A percentile compares a stretch with the other conserved stretches of the same genome.
Conservation (phyloP, 2,329 filamentous ascomycete genomes). For the Phyllachora maydis region DNA sequence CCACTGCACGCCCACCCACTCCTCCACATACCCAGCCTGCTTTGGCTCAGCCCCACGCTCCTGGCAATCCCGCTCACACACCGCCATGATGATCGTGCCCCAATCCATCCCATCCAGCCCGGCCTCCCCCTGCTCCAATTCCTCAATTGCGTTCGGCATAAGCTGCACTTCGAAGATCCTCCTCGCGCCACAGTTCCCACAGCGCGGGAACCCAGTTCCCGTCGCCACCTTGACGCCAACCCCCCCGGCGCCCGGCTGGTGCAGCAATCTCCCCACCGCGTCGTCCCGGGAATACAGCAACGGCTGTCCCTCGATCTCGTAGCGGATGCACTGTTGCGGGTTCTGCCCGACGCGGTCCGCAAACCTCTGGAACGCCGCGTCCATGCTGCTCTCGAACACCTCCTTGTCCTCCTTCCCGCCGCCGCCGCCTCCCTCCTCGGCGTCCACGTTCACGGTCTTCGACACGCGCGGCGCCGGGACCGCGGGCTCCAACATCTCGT, state of each 20-base stretch:
- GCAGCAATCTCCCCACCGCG: slow-evolving; percentile 45
- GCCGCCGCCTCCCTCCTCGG: slow-evolving; percentile 9
- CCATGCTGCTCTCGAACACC: slow-evolving; percentile 53
- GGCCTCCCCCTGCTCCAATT: slow-evolving; percentile 61
- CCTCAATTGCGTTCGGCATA: slow-evolving; percentile 72
- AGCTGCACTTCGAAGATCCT: slow-evolving; percentile 85
- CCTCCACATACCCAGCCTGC: slow-evolving; percentile 63
- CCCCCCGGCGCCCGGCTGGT: slow-evolving; percentile 9
- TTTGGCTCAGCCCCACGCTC: slow-evolving; percentile 34
- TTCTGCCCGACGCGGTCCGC: slow-evolving; percentile 62
- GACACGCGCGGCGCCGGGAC: slow-evolving; percentile 26
- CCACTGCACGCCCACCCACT: slow-evolving; percentile 98
- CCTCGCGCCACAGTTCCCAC: slow-evolving; percentile 50
- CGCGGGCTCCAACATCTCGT: slow-evolving; percentile 57
- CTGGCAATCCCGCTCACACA: slow-evolving; percentile 64
- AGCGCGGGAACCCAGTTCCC: slow-evolving; percentile 43
- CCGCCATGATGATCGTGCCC: slow-evolving; percentile 77
- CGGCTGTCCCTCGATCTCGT: slow-evolving; percentile 53
- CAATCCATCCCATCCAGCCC: slow-evolving; percentile 85
- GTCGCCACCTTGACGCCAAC: slow-evolving; percentile 5
- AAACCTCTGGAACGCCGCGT: slow-evolving; percentile 62
- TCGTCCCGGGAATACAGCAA: slow-evolving; percentile 70
- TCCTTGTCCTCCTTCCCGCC: slow-evolving; percentile 41
- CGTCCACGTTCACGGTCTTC: slow-evolving; percentile 24
- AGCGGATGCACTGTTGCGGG: slow-evolving; percentile 63